Evolutionary conservation across 331 rosid genomes (phyloP), one percentile per base, ranked within the genome.

Genomic region (Acacia concinna): DNA sequence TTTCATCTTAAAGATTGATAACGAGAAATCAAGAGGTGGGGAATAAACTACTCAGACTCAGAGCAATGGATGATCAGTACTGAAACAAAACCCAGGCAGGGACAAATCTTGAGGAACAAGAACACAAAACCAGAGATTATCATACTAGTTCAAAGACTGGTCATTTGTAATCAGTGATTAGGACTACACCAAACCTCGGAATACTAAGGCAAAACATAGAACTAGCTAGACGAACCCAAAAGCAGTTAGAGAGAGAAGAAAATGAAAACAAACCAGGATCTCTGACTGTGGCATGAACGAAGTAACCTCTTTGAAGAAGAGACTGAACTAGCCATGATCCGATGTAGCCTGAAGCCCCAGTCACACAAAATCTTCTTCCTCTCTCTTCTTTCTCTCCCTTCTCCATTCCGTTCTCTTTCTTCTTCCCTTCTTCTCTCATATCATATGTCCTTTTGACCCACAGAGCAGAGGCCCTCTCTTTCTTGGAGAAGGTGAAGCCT

Each of bases 221-320:
- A 47, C 1, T 8, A n/a, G 28, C 2, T 2, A 15, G 4, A 54
- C 6, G 4, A 44, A 44, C 44, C 41, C 23, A 54, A 6, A 2
- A 44, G 4, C 12, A 46, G 5, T 7, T 7, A n/a, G 12, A 56
- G 63, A 14, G n/a, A 59, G 65, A 12, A 1, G 0, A 3, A 1
- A 7, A 15, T 10, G 8, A 57, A 5, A 13, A 28, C 76, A 25
- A 43, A 86, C 90, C 84, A 71, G 91, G 94, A 76, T 86, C 78
- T 43, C 91, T 21, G n/a, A 38, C 34, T 38, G 73, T 68, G 32
- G 52, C 73, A 40, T 68, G 73, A 6, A 68, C 52, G 35, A 12
- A 38, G 34, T 5, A 4, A 21, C 35, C 73, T 38, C 4, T 8
- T 13, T 68, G 4, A 68, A 68, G 73, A 68, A 68, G 73, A 40